Conservation (phyloP, 1,284 basidiomycete species). For the Calocybe gambosa region DNA sequence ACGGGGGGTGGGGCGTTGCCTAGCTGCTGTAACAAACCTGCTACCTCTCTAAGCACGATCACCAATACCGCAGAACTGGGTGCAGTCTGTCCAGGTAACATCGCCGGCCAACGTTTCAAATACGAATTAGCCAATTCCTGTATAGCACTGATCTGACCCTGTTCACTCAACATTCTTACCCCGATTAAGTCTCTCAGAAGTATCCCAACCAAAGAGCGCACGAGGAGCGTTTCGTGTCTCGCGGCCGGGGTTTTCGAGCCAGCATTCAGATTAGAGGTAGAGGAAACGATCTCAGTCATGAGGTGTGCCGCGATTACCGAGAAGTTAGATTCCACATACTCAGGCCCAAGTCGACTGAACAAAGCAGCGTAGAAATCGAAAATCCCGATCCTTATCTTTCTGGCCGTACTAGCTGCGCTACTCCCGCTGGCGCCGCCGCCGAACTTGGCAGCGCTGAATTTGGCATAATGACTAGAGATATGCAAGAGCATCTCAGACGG, state of each 20-base stretch:
- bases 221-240: conserved; percentile 71
- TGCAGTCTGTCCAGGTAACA: conserved; percentile 80
- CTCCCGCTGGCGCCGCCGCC: neutral
- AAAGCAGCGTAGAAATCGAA: conserved; percentile 87
- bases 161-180: conserved; percentile 84
- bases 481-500: conserved; percentile 78
- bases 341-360: conserved; percentile 68
- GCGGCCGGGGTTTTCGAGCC: conserved; percentile 46
- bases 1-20: conserved; percentile 89
- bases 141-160: conserved; percentile 88
- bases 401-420: conserved; percentile 23
- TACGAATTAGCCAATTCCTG: conserved; percentile 80
- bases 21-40: conserved; percentile 81
- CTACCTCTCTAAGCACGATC: conserved; percentile 78
- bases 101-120: conserved; percentile 86
- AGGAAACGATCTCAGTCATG: conserved; percentile 63
- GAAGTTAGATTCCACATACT: conserved; percentile 84
- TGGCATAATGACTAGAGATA: conserved; percentile 79
- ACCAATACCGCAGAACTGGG: conserved; percentile 71
- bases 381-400: conserved; percentile 76
- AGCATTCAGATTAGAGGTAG: neutral
- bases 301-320: conserved; percentile 75
- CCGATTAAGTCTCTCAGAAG: conserved; percentile 85
- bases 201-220: conserved; percentile 71
- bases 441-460: conserved; percentile 38